Evolutionary conservation across 345 rosid genomes (phyloP), one percentile per base, ranked within the genome.

Genomic region (Kernera saxatilis): DNA sequence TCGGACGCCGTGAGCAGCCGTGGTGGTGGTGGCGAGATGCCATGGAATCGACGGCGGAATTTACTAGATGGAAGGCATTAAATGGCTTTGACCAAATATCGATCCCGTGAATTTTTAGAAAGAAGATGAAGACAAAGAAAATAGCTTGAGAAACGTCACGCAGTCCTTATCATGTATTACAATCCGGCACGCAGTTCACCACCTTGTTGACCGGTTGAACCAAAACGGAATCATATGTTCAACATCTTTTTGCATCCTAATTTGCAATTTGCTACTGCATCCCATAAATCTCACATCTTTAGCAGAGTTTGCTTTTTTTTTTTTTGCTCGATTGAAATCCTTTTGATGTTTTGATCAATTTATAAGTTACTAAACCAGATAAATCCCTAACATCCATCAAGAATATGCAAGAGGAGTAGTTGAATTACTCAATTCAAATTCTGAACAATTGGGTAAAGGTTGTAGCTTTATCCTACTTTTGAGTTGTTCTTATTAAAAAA

Each of bases 11-110:
- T 67, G 14, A 72, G 71, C 68, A 82, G 57, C 46, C 63, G 62
- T 69, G 79, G 63, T 50, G 78, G 74, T 69, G 83, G 61, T 75
- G 77, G 66, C 72, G 81, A 26, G 80, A 78, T 7, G 89, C 90
- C 98, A 92, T 86, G 61, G 69, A 52, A 14, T 50, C 22, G 63
- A 17, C 45, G 51, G 50, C 57, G 69, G 63, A 49, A 66, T 56
- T 32, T 17, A 46, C 36, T 35, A 39, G 50, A 62, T 21, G 3
- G 33, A 19, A 48, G 49, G 67, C 7, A 15, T 26, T 9, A 29
- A 25, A 40, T 62, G 50, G 77, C 52, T 49, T 73, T 73, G 71
- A 58, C 71, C 32, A 33, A 32, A 57, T 44, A 43, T 57, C 35
- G 43, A 30, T 29, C 67, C 48, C 37, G 60, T 73, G 33, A 73